phyloP scores from a whole-genome alignment of 495 filamentous ascomycete species.

The Penicillium cataractarum region DNA sequence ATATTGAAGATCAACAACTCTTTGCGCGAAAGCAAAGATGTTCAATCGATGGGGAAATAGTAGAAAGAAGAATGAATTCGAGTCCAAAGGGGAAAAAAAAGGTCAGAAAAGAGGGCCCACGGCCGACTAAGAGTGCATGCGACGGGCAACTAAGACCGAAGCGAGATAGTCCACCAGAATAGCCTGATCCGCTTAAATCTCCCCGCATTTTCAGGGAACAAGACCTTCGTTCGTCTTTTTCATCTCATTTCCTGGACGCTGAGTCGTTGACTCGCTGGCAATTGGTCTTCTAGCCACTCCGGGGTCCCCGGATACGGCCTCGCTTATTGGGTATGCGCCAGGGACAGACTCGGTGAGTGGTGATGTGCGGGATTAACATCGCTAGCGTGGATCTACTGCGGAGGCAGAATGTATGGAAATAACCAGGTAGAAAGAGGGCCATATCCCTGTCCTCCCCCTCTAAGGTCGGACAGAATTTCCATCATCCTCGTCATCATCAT shows the following conservation, averaged over 20 bases:
- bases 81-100: constrained; percentile 1
- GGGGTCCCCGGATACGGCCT: constrained; percentile 16
- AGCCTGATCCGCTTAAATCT: constrained; percentile 27
- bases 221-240: not conserved
- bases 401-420: not conserved
- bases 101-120: constrained; percentile 5
- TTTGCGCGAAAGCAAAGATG: not conserved
- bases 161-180: constrained; percentile 17
- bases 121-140: constrained; percentile 7
- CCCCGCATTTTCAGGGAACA: constrained; percentile 29
- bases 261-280: not conserved
- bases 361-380: constrained; percentile 16
- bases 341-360: not conserved
- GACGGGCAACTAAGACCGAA: constrained; percentile 14
- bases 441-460: not conserved
- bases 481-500: constrained; percentile 9
- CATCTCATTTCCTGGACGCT: not conserved
- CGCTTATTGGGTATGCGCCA: constrained; percentile 20
- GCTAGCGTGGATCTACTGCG: constrained; percentile 13
- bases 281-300: not conserved
- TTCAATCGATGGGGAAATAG: not conserved
- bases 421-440: not conserved
- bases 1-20: not conserved
- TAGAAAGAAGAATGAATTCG: constrained; percentile 1
- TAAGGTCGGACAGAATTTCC: not conserved